Conservation (phyloP, 2,329 filamentous ascomycete species). For the Fusarium sp. region DNA sequence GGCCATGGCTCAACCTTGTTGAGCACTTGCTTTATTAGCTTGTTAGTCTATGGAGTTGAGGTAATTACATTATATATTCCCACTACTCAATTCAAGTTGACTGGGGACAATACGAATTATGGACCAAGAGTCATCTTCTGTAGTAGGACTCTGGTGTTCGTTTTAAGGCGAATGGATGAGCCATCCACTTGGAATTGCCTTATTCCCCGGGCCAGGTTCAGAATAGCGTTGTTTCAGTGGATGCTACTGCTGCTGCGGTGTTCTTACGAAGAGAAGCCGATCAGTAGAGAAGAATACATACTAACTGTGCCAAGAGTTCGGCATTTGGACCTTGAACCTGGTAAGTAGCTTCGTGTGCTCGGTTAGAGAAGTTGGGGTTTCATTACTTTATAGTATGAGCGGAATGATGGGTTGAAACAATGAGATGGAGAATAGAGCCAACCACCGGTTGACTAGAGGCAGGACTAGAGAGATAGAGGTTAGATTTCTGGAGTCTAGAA, state of each 20-base stretch:
- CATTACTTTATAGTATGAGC: constrained; percentile 13
- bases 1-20: background rate
- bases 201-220: constrained; percentile 1
- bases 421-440: constrained; percentile 16
- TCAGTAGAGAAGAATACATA: background rate
- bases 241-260: background rate
- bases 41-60: background rate
- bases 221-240: constrained; percentile 1
- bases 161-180: constrained; percentile 1
- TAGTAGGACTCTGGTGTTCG: background rate
- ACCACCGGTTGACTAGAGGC: constrained; percentile 13
- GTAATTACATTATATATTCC: background rate
- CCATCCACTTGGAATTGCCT: constrained; percentile 1
- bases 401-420: constrained; percentile 33
- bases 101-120: background rate
- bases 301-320: constrained; percentile 15
- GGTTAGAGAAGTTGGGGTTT: constrained; percentile 38
- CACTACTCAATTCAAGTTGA: background rate
- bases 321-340: constrained; percentile 17
- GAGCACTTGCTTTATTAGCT: background rate
- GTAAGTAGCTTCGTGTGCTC: constrained; percentile 23
- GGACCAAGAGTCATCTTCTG: background rate
- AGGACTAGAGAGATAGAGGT: background rate
- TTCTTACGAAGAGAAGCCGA: constrained; percentile 7
- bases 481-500: background rate